Conservation (phyloP, 2,329 filamentous ascomycete species). For the Botryotinia convoluta region DNA sequence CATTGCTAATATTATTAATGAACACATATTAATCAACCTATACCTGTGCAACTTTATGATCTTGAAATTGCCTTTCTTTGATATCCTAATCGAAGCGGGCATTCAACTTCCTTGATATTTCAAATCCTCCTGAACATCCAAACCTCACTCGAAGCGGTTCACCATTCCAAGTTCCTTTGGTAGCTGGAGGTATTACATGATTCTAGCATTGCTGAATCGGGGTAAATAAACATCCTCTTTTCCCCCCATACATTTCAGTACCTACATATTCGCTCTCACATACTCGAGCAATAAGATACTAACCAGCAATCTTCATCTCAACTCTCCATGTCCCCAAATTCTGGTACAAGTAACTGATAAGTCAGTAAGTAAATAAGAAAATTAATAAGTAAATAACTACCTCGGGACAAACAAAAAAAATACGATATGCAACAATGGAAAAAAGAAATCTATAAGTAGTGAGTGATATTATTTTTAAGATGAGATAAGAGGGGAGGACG, state of each 20-base stretch:
- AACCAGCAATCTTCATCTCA: too few relatives aligned
- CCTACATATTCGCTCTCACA: too few relatives aligned
- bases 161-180: not conserved
- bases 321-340: not conserved
- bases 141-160: not conserved
- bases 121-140: not conserved
- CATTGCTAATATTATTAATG: conserved; percentile 9
- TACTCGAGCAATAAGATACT: too few relatives aligned
- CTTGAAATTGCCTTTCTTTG: not conserved
- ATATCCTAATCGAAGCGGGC: not conserved
- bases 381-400: not conserved
- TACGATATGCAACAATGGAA: not conserved
- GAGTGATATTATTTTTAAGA: not conserved
- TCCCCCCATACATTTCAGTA: too few relatives aligned
- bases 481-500: too few relatives aligned
- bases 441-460: not conserved
- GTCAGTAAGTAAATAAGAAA: not conserved
- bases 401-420: not conserved
- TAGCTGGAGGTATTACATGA: not conserved
- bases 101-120: not conserved
- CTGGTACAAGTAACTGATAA: not conserved
- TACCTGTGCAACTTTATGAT: not conserved
- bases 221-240: too few relatives aligned
- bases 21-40: not conserved
- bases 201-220: not conserved